Evolutionary conservation across 768 basidiomycete species (phyloP).

Genomic region (Phaeotremella skinneri): DNA sequence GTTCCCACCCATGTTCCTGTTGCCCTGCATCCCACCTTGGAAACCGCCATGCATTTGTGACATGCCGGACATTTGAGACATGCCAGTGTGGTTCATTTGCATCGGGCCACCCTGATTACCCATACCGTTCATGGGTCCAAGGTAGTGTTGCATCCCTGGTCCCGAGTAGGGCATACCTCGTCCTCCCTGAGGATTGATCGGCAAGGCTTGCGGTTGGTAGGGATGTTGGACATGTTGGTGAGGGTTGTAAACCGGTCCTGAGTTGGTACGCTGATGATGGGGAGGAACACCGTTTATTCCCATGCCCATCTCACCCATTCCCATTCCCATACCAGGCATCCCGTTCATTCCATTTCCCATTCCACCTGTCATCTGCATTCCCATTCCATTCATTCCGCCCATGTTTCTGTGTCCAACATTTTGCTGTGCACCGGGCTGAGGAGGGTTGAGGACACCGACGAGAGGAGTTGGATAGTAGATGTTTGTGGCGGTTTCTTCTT

Average conservation of each 20-base stretch:
- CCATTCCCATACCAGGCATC: conserved; percentile 16
- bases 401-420: conserved; percentile 20
- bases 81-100: conserved; percentile 36
- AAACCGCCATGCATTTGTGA: conserved; percentile 25
- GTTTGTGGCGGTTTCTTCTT: conserved; percentile 95
- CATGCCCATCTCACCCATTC: conserved; percentile 14
- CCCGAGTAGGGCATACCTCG: conserved; percentile 35
- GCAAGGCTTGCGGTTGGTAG: conserved; percentile 39
- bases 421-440: conserved; percentile 24
- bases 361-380: conserved; percentile 12
- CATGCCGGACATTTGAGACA: conserved; percentile 33
- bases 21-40: conserved; percentile 15
- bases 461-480: conserved; percentile 90
- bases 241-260: conserved; percentile 33
- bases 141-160: conserved; percentile 28
- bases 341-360: conserved; percentile 13
- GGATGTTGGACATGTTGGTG: conserved; percentile 45
- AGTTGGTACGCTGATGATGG: conserved; percentile 9
- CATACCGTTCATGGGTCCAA: conserved; percentile 19
- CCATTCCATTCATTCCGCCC: conserved; percentile 16
- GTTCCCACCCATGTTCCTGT: conserved; percentile 13
- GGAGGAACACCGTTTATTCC: conserved; percentile 19
- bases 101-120: conserved; percentile 19
- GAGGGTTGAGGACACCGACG: conserved; percentile 74
- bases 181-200: conserved; percentile 29